phyloP scores from a whole-genome alignment of 805 yeast genomes.

The Clavispora vitiphila region DNA sequence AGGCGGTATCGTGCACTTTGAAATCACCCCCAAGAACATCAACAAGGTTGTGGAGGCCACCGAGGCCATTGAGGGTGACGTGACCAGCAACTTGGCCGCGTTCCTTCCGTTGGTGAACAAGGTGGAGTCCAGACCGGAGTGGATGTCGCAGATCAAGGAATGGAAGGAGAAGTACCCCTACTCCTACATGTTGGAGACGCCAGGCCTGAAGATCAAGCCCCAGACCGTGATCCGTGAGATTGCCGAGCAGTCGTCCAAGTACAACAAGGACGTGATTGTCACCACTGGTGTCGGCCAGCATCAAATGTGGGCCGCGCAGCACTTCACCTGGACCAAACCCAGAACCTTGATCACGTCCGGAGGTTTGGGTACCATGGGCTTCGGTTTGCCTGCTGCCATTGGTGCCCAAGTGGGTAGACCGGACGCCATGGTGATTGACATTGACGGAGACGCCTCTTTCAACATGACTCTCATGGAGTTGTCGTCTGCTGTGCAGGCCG shows the following conservation, averaged over 20 bases:
- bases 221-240: constrained; percentile 84
- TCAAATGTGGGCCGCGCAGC: constrained; percentile 99
- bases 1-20: constrained; percentile 97
- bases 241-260: constrained; percentile 60
- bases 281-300: constrained; percentile 99
- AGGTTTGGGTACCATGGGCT: constrained; percentile 99
- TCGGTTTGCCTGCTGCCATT: constrained; percentile 94
- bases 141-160: constrained; percentile 68
- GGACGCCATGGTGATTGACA: constrained; percentile 90
- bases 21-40: constrained; percentile 93
- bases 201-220: constrained; percentile 79
- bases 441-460: constrained; percentile 99
- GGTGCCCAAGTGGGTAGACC: constrained; percentile 98
- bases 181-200: constrained; percentile 73
- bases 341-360: constrained; percentile 96
- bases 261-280: constrained; percentile 71
- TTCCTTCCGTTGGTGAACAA: constrained; percentile 67
- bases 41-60: constrained; percentile 96
- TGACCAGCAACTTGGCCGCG: constrained; percentile 65
- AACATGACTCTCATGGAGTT: constrained; percentile 95
- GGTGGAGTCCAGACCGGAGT: constrained; percentile 66
- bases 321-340: constrained; percentile 90
- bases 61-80: constrained; percentile 96
- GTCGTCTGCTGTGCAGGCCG: constrained; percentile 90
- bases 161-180: constrained; percentile 91